A percentile compares a stretch with the other conserved stretches of the same genome.
These are phyloP conservation scores for Mortierella sp. DNA, from an alignment of 371 early-diverging fungal species.

Conservation along the genomic window DNA sequence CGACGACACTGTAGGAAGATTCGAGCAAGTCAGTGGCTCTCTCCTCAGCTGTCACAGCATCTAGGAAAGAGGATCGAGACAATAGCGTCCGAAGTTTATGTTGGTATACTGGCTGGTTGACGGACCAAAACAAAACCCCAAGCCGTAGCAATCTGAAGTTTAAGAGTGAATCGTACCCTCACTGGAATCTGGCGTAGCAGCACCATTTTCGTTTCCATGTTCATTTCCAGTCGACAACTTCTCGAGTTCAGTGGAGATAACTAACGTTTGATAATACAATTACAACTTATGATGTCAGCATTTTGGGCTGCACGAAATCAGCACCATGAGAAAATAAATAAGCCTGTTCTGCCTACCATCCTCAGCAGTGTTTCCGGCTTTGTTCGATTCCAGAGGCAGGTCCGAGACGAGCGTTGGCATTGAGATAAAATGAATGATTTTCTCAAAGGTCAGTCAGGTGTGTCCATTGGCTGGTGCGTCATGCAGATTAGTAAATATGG, in stretches of 20 bases:
- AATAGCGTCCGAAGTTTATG: neutral
- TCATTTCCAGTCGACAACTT: slow-evolving; percentile 2
- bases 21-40: slow-evolving; percentile 60
- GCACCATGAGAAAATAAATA: no score
- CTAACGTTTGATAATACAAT: neutral
- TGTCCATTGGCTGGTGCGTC: no score
- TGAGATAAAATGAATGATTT: no score
- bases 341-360: neutral
- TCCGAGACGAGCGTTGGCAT: no score
- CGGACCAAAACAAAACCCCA: no score
- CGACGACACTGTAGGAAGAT: slow-evolving; percentile 78
- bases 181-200: no score
- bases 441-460: no score
- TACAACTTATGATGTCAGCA: neutral
- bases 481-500: no score
- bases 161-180: slow-evolving; percentile 2
- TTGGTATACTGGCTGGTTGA: no score
- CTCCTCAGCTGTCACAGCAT: slow-evolving; percentile 33
- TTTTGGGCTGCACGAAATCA: neutral
- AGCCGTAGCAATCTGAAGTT: no score
- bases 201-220: slow-evolving; percentile 1
- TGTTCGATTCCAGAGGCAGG: neutral
- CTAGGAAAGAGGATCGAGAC: slow-evolving; percentile 6
- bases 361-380: neutral
- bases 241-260: slow-evolving; percentile 17